Evolutionary conservation across 140 eudicot species (phyloP), one percentile per base, ranked within the genome.

Genomic region (Bidens hawaiensis): DNA sequence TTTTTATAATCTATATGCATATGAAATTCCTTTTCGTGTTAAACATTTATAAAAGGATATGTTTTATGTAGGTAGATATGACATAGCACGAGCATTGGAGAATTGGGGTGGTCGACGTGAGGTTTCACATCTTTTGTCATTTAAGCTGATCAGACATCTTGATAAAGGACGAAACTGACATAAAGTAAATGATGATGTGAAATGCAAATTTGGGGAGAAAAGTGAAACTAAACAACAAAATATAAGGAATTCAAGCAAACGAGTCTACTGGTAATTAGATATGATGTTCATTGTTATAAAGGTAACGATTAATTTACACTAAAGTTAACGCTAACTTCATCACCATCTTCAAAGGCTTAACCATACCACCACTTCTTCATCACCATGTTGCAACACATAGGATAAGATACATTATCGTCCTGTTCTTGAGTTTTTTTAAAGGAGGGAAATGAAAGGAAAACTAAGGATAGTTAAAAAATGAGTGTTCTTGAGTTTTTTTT

Each of bases 81-180:
- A 89, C 78, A 89, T 89, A 62, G 97, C 97, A 17, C 88, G 95
- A 0, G 90, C 97, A 22, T 51, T 89, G 58, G 97, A 89, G 85
- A 89, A 85, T 78, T 89, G 97, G 97, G 97, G 97, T 22, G 97
- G 97, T n/a, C 81, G 85, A 41, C 95, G 85, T 60, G 95, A 89
- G 85, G 97, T 89, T 13, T 85, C 97, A 1, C 95, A 95, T 11
- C 95, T 89, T 61, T 74, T 89, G 3, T 78, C 97, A 4, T 84
- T 89, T 13, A 89, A 85, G 63, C n/a, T n/a, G n/a, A 83, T 83
- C 55, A 81, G 95, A 56, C 97, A 83, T 60, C 91, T 95, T 1
- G 80, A 83, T 73, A 82, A 90, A 74, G 85, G 82, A 76, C 60
- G 81, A 56, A 69, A 45, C 59, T n/a, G n/a, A n/a, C n/a, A n/a